Evolutionary conservation across 1,284 basidiomycete genomes (phyloP), one percentile per base, ranked within the genome.

Genomic region (Cryptococcus wingfieldii): DNA sequence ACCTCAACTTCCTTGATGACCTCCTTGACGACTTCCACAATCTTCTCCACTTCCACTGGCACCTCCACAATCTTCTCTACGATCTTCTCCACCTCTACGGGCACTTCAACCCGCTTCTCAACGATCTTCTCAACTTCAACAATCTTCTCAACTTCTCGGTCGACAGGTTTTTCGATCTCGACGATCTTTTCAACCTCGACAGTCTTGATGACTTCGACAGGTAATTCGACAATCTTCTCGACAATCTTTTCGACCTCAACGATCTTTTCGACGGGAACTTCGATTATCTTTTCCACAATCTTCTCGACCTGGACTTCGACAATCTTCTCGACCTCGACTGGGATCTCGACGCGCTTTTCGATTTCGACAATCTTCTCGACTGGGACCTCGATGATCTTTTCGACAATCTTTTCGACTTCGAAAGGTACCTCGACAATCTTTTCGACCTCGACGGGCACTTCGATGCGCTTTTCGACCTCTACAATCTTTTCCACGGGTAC

Each of bases 111-210:
- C 37, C 50, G 55, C 47, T 59, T 66, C 44, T 66, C 63, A 8
- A 64, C 64, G 14, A 71, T 60, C 19, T 53, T 56, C 25, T 56
- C 50, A 8, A 72, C 58, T 61, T 53, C 68, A 19, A 74, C 69
- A 16, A 69, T 59, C 47, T 61, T 58, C 25, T 58, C 61, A 18
- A 60, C 65, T 13, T 42, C 39, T 7, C 14, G 19, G 45, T 71
- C 71, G 31, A 74, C 70, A 38, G 69, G 66, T 53, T 65, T 65
- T 55, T 70, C 69, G 25, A 74, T 69, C 57, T 76, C 65, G 77
- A 79, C 65, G 27, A 70, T 61, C 48, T 59, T 54, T 27, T 72
- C 73, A 3, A 71, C 66, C 78, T 80, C 60, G 42, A 74, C 60
- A 46, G 69, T 18, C 42, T 19, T 25, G 18, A 19, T 64, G 37